A percentile compares a stretch with the other conserved stretches of the same genome.
Evolutionary conservation across 441 rosid species (phyloP).

Genomic region (Mallotus repandus): DNA sequence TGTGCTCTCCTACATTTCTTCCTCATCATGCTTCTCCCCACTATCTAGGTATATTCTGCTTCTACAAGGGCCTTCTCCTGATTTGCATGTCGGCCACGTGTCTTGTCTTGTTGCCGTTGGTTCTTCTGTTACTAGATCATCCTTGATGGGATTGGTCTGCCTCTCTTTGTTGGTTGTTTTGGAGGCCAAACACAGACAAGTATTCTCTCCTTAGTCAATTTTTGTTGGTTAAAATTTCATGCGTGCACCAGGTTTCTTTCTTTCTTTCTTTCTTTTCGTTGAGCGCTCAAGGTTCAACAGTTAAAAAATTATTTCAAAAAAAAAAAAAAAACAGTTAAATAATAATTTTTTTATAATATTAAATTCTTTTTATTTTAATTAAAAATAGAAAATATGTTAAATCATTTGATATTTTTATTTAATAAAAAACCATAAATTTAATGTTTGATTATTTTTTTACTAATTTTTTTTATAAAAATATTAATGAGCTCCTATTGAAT

Average conservation of each 20-base stretch:
- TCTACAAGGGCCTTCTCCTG: slow-evolving; percentile 16
- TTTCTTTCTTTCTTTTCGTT: background rate
- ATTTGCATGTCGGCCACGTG: slow-evolving; percentile 77
- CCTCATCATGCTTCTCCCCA: slow-evolving; percentile 52
- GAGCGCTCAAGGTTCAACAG: too few species aligned
- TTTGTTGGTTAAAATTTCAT: slow-evolving; percentile 4
- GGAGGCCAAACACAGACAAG: slow-evolving; percentile 47
- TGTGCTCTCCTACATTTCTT: background rate
- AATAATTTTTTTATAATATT: too few species aligned
- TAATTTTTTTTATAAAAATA: too few species aligned
- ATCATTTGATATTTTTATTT: too few species aligned
- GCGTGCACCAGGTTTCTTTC: background rate
- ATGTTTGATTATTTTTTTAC: too few species aligned
- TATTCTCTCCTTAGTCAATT: slow-evolving; percentile 4
- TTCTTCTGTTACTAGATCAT: slow-evolving; percentile 14
- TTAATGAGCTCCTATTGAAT: too few species aligned
- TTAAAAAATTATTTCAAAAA: too few species aligned
- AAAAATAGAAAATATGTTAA: too few species aligned
- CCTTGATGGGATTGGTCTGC: slow-evolving; percentile 34
- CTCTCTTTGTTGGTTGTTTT: slow-evolving; percentile 41
- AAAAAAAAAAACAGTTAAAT: too few species aligned
- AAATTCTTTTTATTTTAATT: too few species aligned
- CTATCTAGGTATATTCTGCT: slow-evolving; percentile 45
- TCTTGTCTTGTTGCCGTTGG: slow-evolving; percentile 40
- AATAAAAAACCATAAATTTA: too few species aligned